A percentile compares a stretch with the other conserved stretches of the same genome.
Evolutionary conservation across 768 basidiomycete species (phyloP).

Genomic region (Russula brevipes): DNA sequence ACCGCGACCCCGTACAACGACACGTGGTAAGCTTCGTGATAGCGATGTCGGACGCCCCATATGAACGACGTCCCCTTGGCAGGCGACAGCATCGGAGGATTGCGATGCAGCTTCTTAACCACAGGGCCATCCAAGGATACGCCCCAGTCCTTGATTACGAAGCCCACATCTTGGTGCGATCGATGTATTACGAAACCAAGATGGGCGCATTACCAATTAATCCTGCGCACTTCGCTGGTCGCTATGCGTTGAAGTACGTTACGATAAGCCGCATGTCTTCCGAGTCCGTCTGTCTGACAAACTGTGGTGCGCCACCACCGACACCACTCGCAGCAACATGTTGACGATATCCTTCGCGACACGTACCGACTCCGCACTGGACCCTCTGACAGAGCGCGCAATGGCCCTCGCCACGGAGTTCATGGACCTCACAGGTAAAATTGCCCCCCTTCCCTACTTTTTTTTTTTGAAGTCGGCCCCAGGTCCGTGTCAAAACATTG

Average conservation of each 20-base stretch:
- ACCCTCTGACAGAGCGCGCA: slow-evolving; percentile 37
- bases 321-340: slow-evolving; percentile 38
- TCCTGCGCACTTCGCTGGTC: slow-evolving; percentile 38
- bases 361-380: slow-evolving; percentile 38
- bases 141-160: slow-evolving; percentile 38
- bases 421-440: slow-evolving; percentile 34
- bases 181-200: slow-evolving; percentile 34
- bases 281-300: slow-evolving; percentile 1
- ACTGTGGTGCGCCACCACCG: slow-evolving; percentile 1
- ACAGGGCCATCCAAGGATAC: slow-evolving; percentile 36
- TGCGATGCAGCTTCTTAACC: slow-evolving; percentile 33
- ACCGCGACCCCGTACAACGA: slow-evolving; percentile 44
- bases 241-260: slow-evolving; percentile 31
- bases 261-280: background rate
- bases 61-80: background rate
- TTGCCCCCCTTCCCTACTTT: background rate
- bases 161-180: slow-evolving; percentile 36
- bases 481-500: slow-evolving; percentile 42
- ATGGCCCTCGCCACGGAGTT: slow-evolving; percentile 41
- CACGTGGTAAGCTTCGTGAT: slow-evolving; percentile 32
- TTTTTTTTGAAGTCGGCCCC: background rate
- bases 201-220: slow-evolving; percentile 36
- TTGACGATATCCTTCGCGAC: slow-evolving; percentile 41
- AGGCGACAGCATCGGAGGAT: slow-evolving; percentile 44
- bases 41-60: background rate